phyloP scores from a whole-genome alignment of 208 protist species.

The Acanthamoeba divionensis region DNA sequence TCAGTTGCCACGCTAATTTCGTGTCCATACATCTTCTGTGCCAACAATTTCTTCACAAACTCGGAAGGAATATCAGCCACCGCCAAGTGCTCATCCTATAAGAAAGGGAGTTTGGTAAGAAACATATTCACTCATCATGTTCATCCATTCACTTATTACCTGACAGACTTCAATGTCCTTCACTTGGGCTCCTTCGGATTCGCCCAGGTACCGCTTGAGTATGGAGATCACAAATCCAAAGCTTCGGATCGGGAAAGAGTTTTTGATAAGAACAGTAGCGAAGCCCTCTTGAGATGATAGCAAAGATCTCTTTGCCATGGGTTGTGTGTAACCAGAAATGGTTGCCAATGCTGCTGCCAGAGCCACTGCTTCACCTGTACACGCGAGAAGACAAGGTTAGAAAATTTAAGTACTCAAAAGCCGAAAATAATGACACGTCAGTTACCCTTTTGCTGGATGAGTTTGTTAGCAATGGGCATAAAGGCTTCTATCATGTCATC shows the following conservation, averaged over 20 bases:
- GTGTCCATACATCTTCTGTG: neutral
- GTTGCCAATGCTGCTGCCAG: conserved; percentile 25
- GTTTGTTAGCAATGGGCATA: neutral
- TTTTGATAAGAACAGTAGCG: neutral
- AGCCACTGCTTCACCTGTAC: neutral
- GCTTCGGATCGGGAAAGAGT: neutral
- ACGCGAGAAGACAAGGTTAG: neutral
- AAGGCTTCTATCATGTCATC: conserved; percentile 23
- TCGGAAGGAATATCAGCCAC: neutral
- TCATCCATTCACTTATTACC: neutral
- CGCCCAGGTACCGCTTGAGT: conserved; percentile 10
- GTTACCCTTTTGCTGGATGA: conserved; percentile 24
- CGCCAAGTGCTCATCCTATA: neutral
- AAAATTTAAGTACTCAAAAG: neutral
- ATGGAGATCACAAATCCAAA: conserved; percentile 21
- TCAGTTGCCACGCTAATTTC: neutral
- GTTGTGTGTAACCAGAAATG: conserved; percentile 44
- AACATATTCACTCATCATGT: neutral
- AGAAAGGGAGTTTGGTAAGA: no score
- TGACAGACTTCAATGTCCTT: conserved; percentile 13
- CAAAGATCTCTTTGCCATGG: neutral
- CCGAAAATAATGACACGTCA: neutral
- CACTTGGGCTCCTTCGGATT: neutral
- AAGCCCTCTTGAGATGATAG: neutral
- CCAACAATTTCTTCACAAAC: neutral